Percentiles rank a stretch among this genome's conserved stretches.
These are phyloP conservation scores for Debaryomyces fabryi DNA, from an alignment of 1,139 yeast species.

Conservation along the genomic window DNA sequence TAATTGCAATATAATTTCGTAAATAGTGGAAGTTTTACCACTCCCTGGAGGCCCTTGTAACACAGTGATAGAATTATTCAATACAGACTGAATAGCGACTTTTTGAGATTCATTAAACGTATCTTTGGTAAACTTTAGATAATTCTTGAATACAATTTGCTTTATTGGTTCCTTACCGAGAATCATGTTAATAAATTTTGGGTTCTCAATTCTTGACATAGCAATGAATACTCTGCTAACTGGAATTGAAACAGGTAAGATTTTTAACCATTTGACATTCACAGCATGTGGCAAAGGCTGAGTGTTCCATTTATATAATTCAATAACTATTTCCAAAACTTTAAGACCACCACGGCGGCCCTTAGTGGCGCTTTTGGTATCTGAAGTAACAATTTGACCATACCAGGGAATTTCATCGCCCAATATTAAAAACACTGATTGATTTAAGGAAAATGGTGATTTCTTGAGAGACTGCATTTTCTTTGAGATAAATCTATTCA, in stretches of 20 bases:
- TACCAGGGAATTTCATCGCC: constrained; percentile 43
- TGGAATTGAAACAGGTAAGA: constrained; percentile 66
- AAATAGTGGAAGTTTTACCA: constrained; percentile 67
- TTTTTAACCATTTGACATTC: constrained; percentile 42
- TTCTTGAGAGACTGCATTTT: constrained; percentile 45
- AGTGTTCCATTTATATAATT: constrained; percentile 60
- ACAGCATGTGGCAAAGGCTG: constrained; percentile 49
- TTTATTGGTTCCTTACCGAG: constrained; percentile 63
- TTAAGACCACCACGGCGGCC: constrained; percentile 19
- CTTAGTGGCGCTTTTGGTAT: constrained; percentile 22
- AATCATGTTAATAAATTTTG: constrained; percentile 58
- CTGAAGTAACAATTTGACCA: constrained; percentile 52
- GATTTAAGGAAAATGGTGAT: constrained; percentile 51
- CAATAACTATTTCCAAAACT: constrained; percentile 48
- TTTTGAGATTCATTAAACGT: constrained; percentile 66
- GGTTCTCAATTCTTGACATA: constrained; percentile 61
- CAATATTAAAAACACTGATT: constrained; percentile 47
- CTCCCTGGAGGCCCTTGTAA: constrained; percentile 74
- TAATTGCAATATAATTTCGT: constrained; percentile 65
- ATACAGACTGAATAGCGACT: constrained; percentile 66
- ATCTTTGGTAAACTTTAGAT: constrained; percentile 50
- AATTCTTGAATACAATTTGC: constrained; percentile 59
- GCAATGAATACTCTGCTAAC: constrained; percentile 64
- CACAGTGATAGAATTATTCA: constrained; percentile 67
- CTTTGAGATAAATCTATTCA: constrained; percentile 46